Evolutionary conservation across 176 grass and related monocot species (phyloP), one percentile per base, ranked within the genome.

Genomic region (Ensete glaucum): DNA sequence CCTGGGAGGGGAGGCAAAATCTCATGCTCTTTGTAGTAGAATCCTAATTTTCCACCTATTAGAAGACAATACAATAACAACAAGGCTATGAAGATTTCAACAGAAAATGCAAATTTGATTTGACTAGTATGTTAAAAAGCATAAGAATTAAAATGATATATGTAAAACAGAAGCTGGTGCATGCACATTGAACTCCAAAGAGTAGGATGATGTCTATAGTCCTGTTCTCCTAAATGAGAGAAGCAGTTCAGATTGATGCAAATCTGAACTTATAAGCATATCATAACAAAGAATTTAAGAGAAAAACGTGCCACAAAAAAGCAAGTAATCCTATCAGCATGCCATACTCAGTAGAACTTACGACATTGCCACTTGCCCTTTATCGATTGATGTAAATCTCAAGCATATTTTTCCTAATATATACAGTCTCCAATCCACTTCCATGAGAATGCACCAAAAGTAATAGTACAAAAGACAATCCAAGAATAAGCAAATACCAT

Each of bases 21-120:
- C 78, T 98, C 94, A 91, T 98, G 90, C 43, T 98, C 94, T 91
- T 82, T 98, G 90, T 98, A 93, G 80, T 93, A 98, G 73, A 98
- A 98, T 74, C 90, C 94, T 81, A 98, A 81, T 66, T 81, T 98
- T 56, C 94, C 94, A 21, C 84, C 94, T 98, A 75, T 9, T 67
- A 26, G 43, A 76, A 81, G 67, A 88, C 25, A 71, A 16, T 54
- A 13, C 19, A 34, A 67, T 74, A 51, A 43, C 51, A 59, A 34
- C 26, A 71, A 51, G 23, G 14, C 15, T 34, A 27, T 19, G 2
- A 74, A 74, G 23, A 29, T 57, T 51, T 51, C 1, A 70, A 23
- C 19, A 52, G 15, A 70, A 11, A 19, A 17, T 9, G 34, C 34
- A 43, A 43, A 43, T 43, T 43, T 43, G 34, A 6, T 43, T 34